Evolutionary conservation across 768 basidiomycete species (phyloP), one percentile per base, ranked within the genome.

Genomic region (Russula lepida): DNA sequence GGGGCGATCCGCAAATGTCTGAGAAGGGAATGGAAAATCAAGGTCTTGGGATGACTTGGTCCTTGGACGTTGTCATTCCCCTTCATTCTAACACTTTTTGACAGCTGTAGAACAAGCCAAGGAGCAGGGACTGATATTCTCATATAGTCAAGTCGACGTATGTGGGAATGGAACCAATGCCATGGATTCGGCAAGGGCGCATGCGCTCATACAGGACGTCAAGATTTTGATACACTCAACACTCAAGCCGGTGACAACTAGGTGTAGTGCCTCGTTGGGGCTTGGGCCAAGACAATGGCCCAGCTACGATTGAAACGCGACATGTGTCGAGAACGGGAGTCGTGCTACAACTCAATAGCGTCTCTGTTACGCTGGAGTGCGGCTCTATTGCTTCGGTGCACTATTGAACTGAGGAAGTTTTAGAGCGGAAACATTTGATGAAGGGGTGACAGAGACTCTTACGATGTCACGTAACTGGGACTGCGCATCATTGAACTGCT

Each of bases 401-500:
- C 81, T 81, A 56, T 84, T 79, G 65, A 85, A 84, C 84, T 85
- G 37, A 21, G 12, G n/a, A n/a, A 12, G 51, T 30, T 3, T 32
- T 19, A 30, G 37, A 27, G 56, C 35, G 43, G 41, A 25, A 15
- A 41, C 35, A 23, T 19, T 21, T 12, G 8, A 9, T 13, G 8
- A 13, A 9, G 4, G 48, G 41, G 32, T 43, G 35, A 19, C 27
- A 21, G 30, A 15, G 57, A 12, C 28, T 56, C 55, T 46, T 67
- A 92, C 91, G 32, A 93, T 92, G 70, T 93, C 91, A 47, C 87
- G 83, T 54, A 95, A 75, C 69, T 94, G 93, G 23, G 77, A 76
- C 74, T 95, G 91, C 2, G 94, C 92, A 66, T 95, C 92, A 58
- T 86, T 89, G 70, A 88, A 90, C 69, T 95, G 92, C 68, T 95